Evolutionary conservation across 2,329 filamentous ascomycete species (phyloP).

Genomic region (Coniella vitis): DNA sequence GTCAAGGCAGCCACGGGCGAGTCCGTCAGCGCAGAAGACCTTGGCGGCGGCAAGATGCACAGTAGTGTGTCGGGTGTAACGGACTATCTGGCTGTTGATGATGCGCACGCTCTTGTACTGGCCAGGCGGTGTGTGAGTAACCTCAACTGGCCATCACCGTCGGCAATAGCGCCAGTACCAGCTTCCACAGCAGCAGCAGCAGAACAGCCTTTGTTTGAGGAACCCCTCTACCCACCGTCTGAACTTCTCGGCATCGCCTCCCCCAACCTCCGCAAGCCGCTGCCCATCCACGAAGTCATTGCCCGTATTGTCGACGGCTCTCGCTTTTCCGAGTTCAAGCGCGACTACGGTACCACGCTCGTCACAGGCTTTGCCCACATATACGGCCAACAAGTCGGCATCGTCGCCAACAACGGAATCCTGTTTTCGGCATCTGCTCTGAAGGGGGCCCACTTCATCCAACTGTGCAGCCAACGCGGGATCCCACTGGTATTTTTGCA

Average conservation of each 20-base stretch:
- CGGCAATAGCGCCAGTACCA: slow-evolving; percentile 26
- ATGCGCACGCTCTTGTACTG: slow-evolving; percentile 83
- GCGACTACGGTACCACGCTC: slow-evolving; percentile 78
- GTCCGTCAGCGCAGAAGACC: slow-evolving; percentile 80
- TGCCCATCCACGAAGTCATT: slow-evolving; percentile 49
- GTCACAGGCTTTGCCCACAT: slow-evolving; percentile 89
- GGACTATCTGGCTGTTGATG: slow-evolving; percentile 90
- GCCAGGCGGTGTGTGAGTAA: slow-evolving; percentile 79
- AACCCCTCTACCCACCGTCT: slow-evolving; percentile 68
- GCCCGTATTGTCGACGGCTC: slow-evolving; percentile 24
- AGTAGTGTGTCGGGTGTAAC: slow-evolving; percentile 87
- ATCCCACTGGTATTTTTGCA: slow-evolving; percentile 91
- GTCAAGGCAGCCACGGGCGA: slow-evolving; percentile 96
- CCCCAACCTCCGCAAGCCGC: slow-evolving; percentile 78
- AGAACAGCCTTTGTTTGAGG: slow-evolving; percentile 43
- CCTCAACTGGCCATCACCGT: slow-evolving; percentile 71
- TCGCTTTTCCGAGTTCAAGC: slow-evolving; percentile 91
- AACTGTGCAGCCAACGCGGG: slow-evolving; percentile 83
- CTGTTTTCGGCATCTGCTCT: slow-evolving; percentile 82
- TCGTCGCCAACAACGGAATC: slow-evolving; percentile 94
- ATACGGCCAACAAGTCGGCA: slow-evolving; percentile 84
- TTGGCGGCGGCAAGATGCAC: slow-evolving; percentile 86
- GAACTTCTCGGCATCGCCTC: slow-evolving; percentile 86
- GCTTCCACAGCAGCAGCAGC: slow-evolving; percentile 29
- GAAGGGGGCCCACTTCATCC: slow-evolving; percentile 95